Base-by-base conservation (phyloP, 495 filamentous ascomycete species). In the Pyronema domesticum region DNA sequence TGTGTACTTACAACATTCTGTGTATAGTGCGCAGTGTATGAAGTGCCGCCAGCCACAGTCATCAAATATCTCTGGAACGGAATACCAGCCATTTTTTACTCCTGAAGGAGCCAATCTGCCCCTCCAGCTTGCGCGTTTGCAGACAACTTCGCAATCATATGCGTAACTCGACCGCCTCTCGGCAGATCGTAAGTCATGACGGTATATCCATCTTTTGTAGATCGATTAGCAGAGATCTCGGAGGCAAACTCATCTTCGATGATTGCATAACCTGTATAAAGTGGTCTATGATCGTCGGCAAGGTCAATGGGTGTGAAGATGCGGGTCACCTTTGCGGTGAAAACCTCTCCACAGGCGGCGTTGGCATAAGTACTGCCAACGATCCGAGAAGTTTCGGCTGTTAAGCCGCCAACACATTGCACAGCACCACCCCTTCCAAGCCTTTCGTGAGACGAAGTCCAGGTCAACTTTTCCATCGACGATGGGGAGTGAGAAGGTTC, bases 381-480 rank as follows among this genome's bases (percentile, higher is more conserved):
- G 70, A 15, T 66, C 59, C 83, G 83, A 94, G 39, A 72, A 63
- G 11, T 71, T 65, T 7, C 85, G 73, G 2, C 76, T 71, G 37
- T 72, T 78, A 61, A 85, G 86, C 35, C 78, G 73, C 0, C 69
- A 66, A 59, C 87, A 94, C n/a, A 65, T 54, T 0, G 78, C 80
- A 57, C 87, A 94, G 0, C 85, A 80, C 50, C 91, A 79, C 0
- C 85, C 87, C 54, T 71, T 73, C 74, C 74, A 78, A 11, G 68
- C 65, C 17, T 68, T 64, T 3, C 68, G 65, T 15, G 65, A 65
- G 3, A 64, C 61, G 45, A 58, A 56, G 3, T 58, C 58, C 9
- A 53, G 50, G 15, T 65, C 56, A 23, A 61, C 61, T 47, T 61
- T 61, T 35, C 67, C 49, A 10, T 70, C 67, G 1, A 57, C 47